Base-by-base conservation (phyloP, 306 rosid species). In the Malus fusca region DNA sequence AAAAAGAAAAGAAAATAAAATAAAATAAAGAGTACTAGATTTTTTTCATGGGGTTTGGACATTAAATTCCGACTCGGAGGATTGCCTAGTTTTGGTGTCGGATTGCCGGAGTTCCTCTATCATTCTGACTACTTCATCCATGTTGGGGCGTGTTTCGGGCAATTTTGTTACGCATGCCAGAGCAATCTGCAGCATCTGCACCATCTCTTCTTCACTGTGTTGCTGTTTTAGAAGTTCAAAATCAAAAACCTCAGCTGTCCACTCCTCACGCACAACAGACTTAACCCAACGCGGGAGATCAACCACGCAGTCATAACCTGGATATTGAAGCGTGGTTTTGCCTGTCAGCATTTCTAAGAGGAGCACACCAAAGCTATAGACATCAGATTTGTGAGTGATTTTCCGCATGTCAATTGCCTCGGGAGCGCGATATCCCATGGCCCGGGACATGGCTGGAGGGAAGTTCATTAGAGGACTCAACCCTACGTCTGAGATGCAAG, bases 191-290 rank as follows among this genome's bases (percentile, higher is more conserved):
- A 92, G 91, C 96, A 90, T 87, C 73, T 88, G 97, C 26, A 92
- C 92, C 96, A 92, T 88, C 74, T 92, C 93, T 76, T 90, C 97
- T 74, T 92, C 97, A 37, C 83, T 88, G 71, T 88, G 77, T 17
- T 76, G 83, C 5, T 87, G 87, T 74, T 84, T 82, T 31, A 92
- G 74, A 65, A 92, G 79, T 86, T 92, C 97, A 72, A 85, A 88
- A 46, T 90, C 97, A 25, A 92, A 92, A 22, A 92, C 96, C 80
- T 92, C 97, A 14, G 96, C 90, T 4, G 96, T 92, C 97, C 97
- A 92, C 72, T 92, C 97, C 82, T 92, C 97, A 2, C 96, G 86
- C 13, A 92, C 97, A 23, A 92, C 96, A 61, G 97, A 92, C 48
- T 75, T 79, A 55, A 92, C 97, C 97, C 97, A 92, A 62, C 92